Conservation (phyloP, 345 rosid species). For the Alliaria petiolata region DNA sequence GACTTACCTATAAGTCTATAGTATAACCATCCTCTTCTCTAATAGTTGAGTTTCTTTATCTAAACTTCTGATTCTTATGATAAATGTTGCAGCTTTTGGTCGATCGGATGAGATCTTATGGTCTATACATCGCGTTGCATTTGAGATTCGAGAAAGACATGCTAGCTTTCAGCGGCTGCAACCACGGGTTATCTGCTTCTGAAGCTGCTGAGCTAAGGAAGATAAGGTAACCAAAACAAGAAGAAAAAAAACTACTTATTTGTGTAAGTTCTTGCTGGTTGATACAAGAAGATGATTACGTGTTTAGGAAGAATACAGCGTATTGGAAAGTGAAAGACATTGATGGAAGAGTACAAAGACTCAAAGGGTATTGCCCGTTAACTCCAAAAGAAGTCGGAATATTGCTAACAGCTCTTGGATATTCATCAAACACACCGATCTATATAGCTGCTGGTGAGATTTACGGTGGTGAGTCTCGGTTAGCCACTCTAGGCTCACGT, state of each 20-base stretch:
- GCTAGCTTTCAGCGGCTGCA: conserved; percentile 92
- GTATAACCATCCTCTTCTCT: no score
- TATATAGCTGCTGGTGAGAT: conserved; percentile 94
- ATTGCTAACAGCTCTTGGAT: conserved; percentile 72
- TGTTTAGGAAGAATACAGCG: conserved; percentile 57
- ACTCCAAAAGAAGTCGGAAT: conserved; percentile 93
- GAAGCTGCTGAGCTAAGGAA: conserved; percentile 79
- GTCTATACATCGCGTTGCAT: conserved; percentile 77
- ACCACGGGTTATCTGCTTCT: conserved; percentile 58
- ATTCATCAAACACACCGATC: conserved; percentile 67
- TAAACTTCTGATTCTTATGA: conserved; percentile 35
- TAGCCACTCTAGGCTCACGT: conserved; percentile 56
- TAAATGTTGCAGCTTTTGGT: conserved; percentile 60
- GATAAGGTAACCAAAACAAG: conserved; percentile 50
- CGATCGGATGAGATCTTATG: conserved; percentile 75
- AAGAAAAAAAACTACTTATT: no score
- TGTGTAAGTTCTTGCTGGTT: no score
- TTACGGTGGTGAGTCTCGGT: conserved; percentile 76
- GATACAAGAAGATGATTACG: no score
- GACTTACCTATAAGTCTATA: no score
- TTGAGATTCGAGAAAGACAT: conserved; percentile 86
- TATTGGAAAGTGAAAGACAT: conserved; percentile 90
- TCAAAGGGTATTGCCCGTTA: conserved; percentile 75
- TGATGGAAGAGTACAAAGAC: conserved; percentile 72
- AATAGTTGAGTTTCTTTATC: background rate